Conservation (phyloP, 2,329 filamentous ascomycete genomes). For the Arthrobotrys sinensis region DNA sequence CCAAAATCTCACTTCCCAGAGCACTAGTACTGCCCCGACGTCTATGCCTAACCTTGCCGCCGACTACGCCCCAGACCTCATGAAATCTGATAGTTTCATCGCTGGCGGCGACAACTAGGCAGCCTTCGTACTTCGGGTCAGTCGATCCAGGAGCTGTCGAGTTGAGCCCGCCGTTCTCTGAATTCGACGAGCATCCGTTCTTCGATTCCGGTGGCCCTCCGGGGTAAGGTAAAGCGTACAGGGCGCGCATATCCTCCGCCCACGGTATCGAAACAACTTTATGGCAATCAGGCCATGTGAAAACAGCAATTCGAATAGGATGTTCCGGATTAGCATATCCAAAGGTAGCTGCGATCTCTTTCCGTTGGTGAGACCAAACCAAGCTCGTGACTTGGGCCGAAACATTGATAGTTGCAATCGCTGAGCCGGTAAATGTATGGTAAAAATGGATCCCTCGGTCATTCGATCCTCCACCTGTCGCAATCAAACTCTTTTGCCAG, state of each 20-base stretch:
- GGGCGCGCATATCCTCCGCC: constrained; percentile 82
- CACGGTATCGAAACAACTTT: constrained; percentile 88
- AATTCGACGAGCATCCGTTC: constrained; percentile 35
- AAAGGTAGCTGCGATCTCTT: constrained; percentile 93
- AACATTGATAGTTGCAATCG: constrained; percentile 90
- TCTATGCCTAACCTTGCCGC: constrained; percentile 65
- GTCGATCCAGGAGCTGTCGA: constrained; percentile 60
- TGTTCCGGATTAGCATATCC: constrained; percentile 94
- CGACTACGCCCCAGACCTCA: constrained; percentile 83
- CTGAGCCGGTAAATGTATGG: constrained; percentile 85
- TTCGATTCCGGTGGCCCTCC: constrained; percentile 68
- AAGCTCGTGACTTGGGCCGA: constrained; percentile 93
- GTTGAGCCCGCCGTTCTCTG: constrained; percentile 11
- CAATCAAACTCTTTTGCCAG: constrained; percentile 88
- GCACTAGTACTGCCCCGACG: constrained; percentile 73
- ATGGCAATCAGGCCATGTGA: constrained; percentile 92
- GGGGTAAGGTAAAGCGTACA: constrained; percentile 91
- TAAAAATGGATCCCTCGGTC: constrained; percentile 98
- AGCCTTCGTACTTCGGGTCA: constrained; percentile 76
- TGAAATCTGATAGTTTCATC: constrained; percentile 96
- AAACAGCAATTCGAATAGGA: constrained; percentile 88
- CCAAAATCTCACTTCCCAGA: constrained; percentile 90
- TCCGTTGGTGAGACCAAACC: constrained; percentile 87
- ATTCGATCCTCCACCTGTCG: constrained; percentile 92
- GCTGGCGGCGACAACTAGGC: constrained; percentile 91